phyloP scores from a whole-genome alignment of 2,329 filamentous ascomycete species.

The Scedosporium apiospermum region DNA sequence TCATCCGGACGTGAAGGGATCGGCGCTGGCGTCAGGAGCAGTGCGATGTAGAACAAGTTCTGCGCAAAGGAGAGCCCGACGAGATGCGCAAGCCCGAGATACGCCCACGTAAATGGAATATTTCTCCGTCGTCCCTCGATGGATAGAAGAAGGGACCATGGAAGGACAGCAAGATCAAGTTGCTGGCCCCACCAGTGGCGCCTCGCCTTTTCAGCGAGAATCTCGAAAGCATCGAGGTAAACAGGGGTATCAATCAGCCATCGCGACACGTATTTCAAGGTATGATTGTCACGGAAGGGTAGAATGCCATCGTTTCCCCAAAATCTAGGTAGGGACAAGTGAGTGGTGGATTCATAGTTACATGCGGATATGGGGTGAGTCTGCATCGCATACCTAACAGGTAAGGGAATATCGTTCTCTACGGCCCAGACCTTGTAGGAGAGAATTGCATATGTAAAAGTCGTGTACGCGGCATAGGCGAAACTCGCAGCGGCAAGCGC shows the following conservation, averaged over 20 bases:
- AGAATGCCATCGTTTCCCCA: slow-evolving; percentile 25
- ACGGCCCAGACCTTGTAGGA: slow-evolving; percentile 43
- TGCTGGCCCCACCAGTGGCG: slow-evolving; percentile 56
- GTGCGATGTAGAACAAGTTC: slow-evolving; percentile 52
- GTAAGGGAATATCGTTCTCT: slow-evolving; percentile 25
- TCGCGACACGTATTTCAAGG: slow-evolving; percentile 28
- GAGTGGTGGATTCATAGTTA: no score
- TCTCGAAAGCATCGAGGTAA: slow-evolving; percentile 41
- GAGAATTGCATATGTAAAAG: slow-evolving; percentile 29
- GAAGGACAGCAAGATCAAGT: slow-evolving; percentile 41
- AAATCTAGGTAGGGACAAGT: slow-evolving; percentile 10
- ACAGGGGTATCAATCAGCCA: slow-evolving; percentile 47
- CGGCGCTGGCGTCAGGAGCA: slow-evolving; percentile 46
- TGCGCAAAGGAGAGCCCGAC: slow-evolving; percentile 52
- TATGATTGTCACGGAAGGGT: slow-evolving; percentile 18
- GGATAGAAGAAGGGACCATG: slow-evolving; percentile 48
- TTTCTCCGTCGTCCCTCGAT: slow-evolving; percentile 49
- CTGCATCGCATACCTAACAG: slow-evolving; percentile 19
- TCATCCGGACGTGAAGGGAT: slow-evolving; percentile 19
- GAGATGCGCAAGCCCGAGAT: slow-evolving; percentile 48
- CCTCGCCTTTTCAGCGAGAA: slow-evolving; percentile 42
- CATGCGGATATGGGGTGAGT: slow-evolving; percentile 7
- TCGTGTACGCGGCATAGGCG: slow-evolving; percentile 30
- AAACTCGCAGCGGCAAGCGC: slow-evolving; percentile 36
- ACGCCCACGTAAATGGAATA: slow-evolving; percentile 44